Percentiles rank a stretch among this genome's conserved stretches.
Evolutionary conservation across 2,329 filamentous ascomycete species (phyloP).

Genomic region (Colletotrichum chrysophilum): DNA sequence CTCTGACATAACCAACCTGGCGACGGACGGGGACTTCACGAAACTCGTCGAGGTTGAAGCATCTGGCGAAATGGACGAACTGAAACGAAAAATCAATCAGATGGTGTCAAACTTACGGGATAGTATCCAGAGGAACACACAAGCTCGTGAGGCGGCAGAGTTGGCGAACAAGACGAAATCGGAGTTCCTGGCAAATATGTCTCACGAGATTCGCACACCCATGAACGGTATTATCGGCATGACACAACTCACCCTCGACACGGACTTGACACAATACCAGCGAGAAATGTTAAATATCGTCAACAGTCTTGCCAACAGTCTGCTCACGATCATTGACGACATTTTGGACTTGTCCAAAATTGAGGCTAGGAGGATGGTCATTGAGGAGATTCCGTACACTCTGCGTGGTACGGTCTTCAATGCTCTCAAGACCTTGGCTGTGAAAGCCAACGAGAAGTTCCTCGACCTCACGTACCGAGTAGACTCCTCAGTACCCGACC

Average conservation of each 20-base stretch:
- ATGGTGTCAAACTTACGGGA: constrained; percentile 97
- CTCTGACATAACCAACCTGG: constrained; percentile 97
- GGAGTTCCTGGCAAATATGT: constrained; percentile 98
- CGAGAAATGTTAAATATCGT: constrained; percentile 99
- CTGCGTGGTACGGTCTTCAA: constrained; percentile 95
- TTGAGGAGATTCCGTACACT: constrained; percentile 97
- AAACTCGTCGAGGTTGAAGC: constrained; percentile 97
- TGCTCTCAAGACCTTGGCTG: constrained; percentile 93
- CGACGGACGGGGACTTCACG: constrained; percentile 95
- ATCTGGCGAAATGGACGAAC: constrained; percentile 97
- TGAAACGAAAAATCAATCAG: constrained; percentile 99
- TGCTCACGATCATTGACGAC: constrained; percentile 95
- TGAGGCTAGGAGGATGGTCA: constrained; percentile 96
- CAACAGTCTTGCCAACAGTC: constrained; percentile 92
- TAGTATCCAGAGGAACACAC: constrained; percentile 95
- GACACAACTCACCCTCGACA: constrained; percentile 95
- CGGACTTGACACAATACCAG: constrained; percentile 91
- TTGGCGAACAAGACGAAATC: constrained; percentile 98
- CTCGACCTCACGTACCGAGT: constrained; percentile 92
- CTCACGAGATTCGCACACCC: constrained; percentile 95
- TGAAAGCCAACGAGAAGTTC: constrained; percentile 96
- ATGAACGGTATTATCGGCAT: constrained; percentile 99
- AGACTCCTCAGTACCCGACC: constrained; percentile 90
- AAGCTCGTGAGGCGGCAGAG: constrained; percentile 93
- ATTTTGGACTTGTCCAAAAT: constrained; percentile 80